Evolutionary conservation across 164 flowering plant genomes (phyloP), one percentile per base, ranked within the genome.

Genomic region (Macadamia integrifolia): DNA sequence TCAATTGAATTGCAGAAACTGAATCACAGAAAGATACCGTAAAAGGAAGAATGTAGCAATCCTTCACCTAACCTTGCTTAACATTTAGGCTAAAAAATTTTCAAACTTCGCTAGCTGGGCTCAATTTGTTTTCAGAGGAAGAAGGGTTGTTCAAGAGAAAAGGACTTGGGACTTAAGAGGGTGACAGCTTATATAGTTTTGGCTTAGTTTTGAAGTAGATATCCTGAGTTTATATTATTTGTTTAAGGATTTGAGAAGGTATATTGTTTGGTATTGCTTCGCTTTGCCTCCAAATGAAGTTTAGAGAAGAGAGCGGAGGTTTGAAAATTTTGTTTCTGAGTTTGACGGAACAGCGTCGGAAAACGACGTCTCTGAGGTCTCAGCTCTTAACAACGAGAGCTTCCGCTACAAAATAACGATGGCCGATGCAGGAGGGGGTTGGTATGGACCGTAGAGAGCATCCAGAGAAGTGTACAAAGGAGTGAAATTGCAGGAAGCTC

Each of bases 11-110:
- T 70, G 61, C 46, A 66, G 61, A 64, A 64, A 53, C 57, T 60
- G 32, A 23, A 43, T 10, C 60, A 10, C 6, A 18, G 59, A 55
- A 68, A 64, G 49, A 61, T 74, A 71, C 66, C 60, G 81, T 71
- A 80, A 80, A 79, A 73, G 76, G 76, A 70, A 77, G 77, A 64
- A 10, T 67, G 93, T 87, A 44, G 85, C 89, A 83, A 23, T 89
- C 92, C 28, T 6, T 80, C 69, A 92, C 96, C 93, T 84, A 89
- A 84, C 77, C 84, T 91, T 89, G 95, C 97, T 91, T 91, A 66
- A 78, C 40, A 78, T 72, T 70, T 70, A 77, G 90, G 87, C 78
- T 71, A 80, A 50, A 53, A 8, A 23, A 23, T 50, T 30, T 67
- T 67, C 18, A 9, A 62, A 30, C 35, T 11, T 6, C 23, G 23